Percentiles rank a stretch among this genome's conserved stretches.
Evolutionary conservation across 352 stramenopile species (phyloP).

Genomic region (Pythium apleroticum): DNA sequence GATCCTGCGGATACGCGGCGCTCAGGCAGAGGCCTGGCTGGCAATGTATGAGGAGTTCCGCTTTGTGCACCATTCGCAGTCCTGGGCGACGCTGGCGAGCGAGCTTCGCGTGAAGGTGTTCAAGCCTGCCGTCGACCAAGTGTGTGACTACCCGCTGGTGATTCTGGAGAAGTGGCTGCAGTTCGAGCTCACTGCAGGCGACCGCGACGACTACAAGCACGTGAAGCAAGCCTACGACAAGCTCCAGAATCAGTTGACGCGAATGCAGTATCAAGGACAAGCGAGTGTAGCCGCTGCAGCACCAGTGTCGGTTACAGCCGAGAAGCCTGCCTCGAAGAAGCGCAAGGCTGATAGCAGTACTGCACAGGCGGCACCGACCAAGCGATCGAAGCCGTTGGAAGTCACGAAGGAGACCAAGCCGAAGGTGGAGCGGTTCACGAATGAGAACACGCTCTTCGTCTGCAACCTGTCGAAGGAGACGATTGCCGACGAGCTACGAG

Average conservation of each 20-base stretch:
- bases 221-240: slow-evolving; percentile 15
- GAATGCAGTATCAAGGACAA: slow-evolving; percentile 1
- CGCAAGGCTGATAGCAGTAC: slow-evolving; percentile 10
- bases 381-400: slow-evolving; percentile 7
- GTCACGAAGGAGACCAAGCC: slow-evolving; percentile 3
- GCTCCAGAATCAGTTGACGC: slow-evolving; percentile 2
- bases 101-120: slow-evolving; percentile 46
- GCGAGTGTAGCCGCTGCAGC: neutral
- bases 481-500: slow-evolving; percentile 46
- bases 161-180: slow-evolving; percentile 30
- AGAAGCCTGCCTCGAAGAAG: slow-evolving; percentile 20
- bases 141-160: slow-evolving; percentile 25
- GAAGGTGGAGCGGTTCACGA: slow-evolving; percentile 35
- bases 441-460: slow-evolving; percentile 68
- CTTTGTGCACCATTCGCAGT: slow-evolving; percentile 8
- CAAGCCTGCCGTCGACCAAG: slow-evolving; percentile 14
- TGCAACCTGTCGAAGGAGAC: slow-evolving; percentile 66
- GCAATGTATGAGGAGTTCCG: slow-evolving; percentile 46
- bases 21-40: slow-evolving; percentile 41
- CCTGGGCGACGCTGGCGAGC: slow-evolving; percentile 10
- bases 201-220: slow-evolving; percentile 6
- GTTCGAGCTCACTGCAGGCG: slow-evolving; percentile 23
- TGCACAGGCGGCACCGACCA: neutral
- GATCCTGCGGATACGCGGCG: slow-evolving; percentile 30
- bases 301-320: neutral